Evolutionary conservation across 108 stramenopile genomes (phyloP), one percentile per base, ranked within the genome.

Genomic region (Fistulifera pelliculosa): DNA sequence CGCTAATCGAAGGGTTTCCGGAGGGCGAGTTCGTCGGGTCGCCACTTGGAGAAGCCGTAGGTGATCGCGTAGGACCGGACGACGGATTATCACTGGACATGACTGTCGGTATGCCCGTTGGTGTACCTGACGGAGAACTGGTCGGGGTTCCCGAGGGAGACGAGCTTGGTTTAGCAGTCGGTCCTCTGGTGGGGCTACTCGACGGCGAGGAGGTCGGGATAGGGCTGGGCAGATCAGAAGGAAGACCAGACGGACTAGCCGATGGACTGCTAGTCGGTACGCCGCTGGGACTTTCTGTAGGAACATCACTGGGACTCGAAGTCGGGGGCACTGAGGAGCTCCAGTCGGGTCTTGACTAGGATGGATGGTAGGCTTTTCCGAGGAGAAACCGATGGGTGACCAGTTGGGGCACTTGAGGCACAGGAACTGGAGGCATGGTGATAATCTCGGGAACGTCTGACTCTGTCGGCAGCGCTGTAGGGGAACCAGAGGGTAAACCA

Each of bases 361-460:
- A 8, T 6, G 3, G 3, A 8, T 35, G 31, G 31, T 35, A 35
- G 31, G 31, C 31, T 35, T 35, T 3, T 8, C 31, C 5, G 31
- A 35, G 31, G 31, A 35, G 18, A 22, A 3, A 19, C 24, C 24
- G 50, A 26, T 4, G 50, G 50, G 6, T 16, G n/a, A 6, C 7
- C 50, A 51, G 24, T 51, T 5, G 50, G 50, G 7, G n/a, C 50
- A 16, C 6, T n/a, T n/a, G 54, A 22, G 54, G 54, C 23, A 24
- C 54, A 19, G 21, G n/a, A 10, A n/a, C 38, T 13, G 54, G 51
- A 4, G 54, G 40, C 18, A 22, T 24, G 4, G 38, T 15, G 2
- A 24, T 41, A 4, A 24, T 6, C 3, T 19, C 38, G 18, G 54
- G 19, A 31, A n/a, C 47, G 28, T 27, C 28, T 7, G 23, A 27